These are phyloP conservation scores for Candida easanensis DNA, from an alignment of 805 yeast genomes.

Conservation along the genomic window DNA sequence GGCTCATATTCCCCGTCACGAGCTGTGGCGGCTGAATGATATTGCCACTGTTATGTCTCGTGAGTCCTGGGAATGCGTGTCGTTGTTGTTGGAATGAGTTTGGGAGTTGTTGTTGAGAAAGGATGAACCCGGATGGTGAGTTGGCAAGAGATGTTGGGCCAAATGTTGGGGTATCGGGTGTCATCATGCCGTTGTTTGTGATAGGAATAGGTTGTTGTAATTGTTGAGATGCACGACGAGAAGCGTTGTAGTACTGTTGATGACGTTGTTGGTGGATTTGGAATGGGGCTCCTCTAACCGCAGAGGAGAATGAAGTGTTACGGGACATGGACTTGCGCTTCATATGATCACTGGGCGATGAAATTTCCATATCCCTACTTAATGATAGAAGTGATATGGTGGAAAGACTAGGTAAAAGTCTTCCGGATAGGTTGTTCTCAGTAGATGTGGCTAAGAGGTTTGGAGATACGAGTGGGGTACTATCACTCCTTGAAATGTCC, in stretches of 20 bases:
- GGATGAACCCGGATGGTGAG: conserved; percentile 23
- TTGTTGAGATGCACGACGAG: conserved; percentile 12
- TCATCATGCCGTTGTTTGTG: not conserved
- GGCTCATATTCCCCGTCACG: conserved; percentile 19
- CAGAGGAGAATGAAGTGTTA: conserved; percentile 18
- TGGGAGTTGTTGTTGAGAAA: conserved; percentile 22
- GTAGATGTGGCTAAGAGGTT: conserved; percentile 23
- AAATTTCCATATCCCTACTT: conserved; percentile 13
- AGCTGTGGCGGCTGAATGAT: not conserved
- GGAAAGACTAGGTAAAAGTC: conserved; percentile 19
- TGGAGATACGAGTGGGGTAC: conserved; percentile 19
- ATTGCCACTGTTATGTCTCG: conserved; percentile 13
- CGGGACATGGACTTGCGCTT: conserved; percentile 17
- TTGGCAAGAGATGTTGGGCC: conserved; percentile 23
- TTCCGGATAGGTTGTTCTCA: conserved; percentile 12
- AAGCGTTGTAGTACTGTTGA: conserved; percentile 10
- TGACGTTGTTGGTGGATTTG: conserved; percentile 23
- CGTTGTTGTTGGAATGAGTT: conserved; percentile 18
- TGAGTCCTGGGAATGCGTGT: conserved; percentile 16
- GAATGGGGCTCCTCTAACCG: conserved; percentile 12
- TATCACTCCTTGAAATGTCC: not conserved
- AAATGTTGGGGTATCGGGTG: conserved; percentile 25
- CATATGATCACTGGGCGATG: conserved; percentile 10
- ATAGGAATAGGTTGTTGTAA: conserved; percentile 16
- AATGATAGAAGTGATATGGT: conserved; percentile 27